A percentile compares a stretch with the other conserved stretches of the same genome.
Conservation (phyloP, 371 early-diverging fungal species). For the Circinella minor region DNA sequence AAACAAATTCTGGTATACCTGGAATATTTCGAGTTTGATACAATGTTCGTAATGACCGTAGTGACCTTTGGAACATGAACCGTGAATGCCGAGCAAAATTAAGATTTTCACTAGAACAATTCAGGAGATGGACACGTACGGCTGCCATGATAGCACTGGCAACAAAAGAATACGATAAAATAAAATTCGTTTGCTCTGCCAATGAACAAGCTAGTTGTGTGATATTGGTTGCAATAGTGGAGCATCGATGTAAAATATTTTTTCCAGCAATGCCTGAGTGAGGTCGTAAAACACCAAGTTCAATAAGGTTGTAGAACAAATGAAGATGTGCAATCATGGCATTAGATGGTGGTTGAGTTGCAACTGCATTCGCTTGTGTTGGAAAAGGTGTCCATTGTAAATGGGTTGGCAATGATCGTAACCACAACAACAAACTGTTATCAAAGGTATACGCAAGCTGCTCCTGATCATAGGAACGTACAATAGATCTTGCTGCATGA, state of each 20-base stretch:
- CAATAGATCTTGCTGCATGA: constrained; percentile 11
- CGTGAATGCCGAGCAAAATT: constrained; percentile 37
- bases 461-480: constrained; percentile 28
- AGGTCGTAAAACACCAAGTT: constrained; percentile 28
- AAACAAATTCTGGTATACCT: constrained; percentile 26
- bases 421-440: constrained; percentile 29
- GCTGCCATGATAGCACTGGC: constrained; percentile 39
- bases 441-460: constrained; percentile 31
- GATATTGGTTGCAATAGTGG: constrained; percentile 29
- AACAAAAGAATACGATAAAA: constrained; percentile 29
- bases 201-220: constrained; percentile 30
- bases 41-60: constrained; percentile 25
- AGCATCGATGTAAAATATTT: constrained; percentile 27
- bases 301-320: constrained; percentile 31
- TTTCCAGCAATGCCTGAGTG: constrained; percentile 18
- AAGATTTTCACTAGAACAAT: constrained; percentile 29
- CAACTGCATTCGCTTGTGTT: constrained; percentile 19
- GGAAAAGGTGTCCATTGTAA: constrained; percentile 41
- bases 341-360: constrained; percentile 36
- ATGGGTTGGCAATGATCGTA: constrained; percentile 31
- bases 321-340: constrained; percentile 38
- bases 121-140: constrained; percentile 43
- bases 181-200: constrained; percentile 24
- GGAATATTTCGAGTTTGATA: constrained; percentile 26
- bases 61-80: constrained; percentile 44